Evolutionary conservation across 805 yeast genomes (phyloP), one percentile per base, ranked within the genome.

Genomic region (Wickerhamiella australiensis): DNA sequence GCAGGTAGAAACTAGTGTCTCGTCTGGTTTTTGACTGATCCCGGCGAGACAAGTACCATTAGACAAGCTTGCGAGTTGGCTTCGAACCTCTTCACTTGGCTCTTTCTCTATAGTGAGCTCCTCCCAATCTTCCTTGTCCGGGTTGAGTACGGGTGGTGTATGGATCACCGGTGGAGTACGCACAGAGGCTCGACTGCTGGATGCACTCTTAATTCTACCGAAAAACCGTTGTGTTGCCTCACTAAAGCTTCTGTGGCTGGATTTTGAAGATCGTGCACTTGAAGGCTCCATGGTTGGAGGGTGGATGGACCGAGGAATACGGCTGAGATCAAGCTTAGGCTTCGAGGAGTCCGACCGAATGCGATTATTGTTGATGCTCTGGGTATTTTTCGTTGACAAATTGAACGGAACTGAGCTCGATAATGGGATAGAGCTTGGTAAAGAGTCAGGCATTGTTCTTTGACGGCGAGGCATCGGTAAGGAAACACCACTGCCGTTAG

Each of bases 11-110:
- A 44, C 40, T 29, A 36, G 35, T 21, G 52, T 29, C 11, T 20
- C 23, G 13, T 33, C 44, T 25, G 2, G 2, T 26, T 35, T 25
- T 9, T 13, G 22, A n/a, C 46, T 22, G 23, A 21, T 13, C 9
- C 33, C 35, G 17, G 49, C 53, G 38, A 38, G 17, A 20, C 15
- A 22, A 15, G 31, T 3, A 2, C 38, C 25, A 46, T 42, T 35
- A 48, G 12, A 40, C 20, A 41, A 45, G 46, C 3, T 35, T 20
- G 12, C 56, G 26, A 6, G 46, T 36, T 27, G 43, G 52, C 25
- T 47, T 51, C 13, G 47, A 26, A 15, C 49, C 42, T 37, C 23
- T 11, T 52, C 50, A 15, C 50, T 42, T 48, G 59, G 52, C 42
- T 47, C 50, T 26, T 40, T 42, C 52, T 54, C 51, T 9, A 54